These are phyloP conservation scores for Lactarius quietus DNA, from an alignment of 768 basidiomycete genomes.

Conservation along the genomic window DNA sequence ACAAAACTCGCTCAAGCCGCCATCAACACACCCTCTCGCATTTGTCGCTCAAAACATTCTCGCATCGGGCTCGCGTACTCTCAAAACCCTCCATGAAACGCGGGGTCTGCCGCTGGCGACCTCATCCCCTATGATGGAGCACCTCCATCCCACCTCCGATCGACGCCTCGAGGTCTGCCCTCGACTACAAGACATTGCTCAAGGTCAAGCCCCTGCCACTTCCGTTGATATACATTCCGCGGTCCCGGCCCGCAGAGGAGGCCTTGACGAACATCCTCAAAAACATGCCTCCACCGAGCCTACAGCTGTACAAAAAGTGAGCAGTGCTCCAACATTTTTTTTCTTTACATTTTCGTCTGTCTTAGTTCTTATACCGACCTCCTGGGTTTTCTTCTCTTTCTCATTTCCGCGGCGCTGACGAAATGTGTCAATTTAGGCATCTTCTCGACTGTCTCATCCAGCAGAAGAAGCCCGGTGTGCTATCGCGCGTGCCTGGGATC, in stretches of 20 bases:
- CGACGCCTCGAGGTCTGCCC: constrained; percentile 92
- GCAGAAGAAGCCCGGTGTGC: constrained; percentile 99
- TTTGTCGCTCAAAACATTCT: no score
- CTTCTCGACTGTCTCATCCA: constrained; percentile 97
- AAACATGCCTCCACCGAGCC: constrained; percentile 88
- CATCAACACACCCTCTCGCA: no score
- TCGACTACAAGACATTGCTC: constrained; percentile 84
- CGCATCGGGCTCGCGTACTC: constrained; percentile 10
- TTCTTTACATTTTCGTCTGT: no score
- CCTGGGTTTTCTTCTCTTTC: no score
- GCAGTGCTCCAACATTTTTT: constrained; percentile 27
- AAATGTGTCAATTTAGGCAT: constrained; percentile 51
- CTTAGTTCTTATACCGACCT: no score
- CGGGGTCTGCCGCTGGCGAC: constrained; percentile 30
- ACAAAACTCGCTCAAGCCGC: background rate
- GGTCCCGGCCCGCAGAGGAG: constrained; percentile 84
- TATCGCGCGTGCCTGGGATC: constrained; percentile 96
- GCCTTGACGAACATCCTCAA: constrained; percentile 97
- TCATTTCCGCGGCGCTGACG: background rate
- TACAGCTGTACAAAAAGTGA: constrained; percentile 91
- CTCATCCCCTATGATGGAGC: constrained; percentile 21
- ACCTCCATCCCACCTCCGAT: constrained; percentile 75
- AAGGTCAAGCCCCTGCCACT: constrained; percentile 75
- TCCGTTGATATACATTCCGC: constrained; percentile 80
- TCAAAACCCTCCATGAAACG: constrained; percentile 3